Percentiles rank a stretch among this genome's conserved stretches.
Conservation (phyloP, 2,329 filamentous ascomycete genomes). For the Furcasterigmium sp. region DNA sequence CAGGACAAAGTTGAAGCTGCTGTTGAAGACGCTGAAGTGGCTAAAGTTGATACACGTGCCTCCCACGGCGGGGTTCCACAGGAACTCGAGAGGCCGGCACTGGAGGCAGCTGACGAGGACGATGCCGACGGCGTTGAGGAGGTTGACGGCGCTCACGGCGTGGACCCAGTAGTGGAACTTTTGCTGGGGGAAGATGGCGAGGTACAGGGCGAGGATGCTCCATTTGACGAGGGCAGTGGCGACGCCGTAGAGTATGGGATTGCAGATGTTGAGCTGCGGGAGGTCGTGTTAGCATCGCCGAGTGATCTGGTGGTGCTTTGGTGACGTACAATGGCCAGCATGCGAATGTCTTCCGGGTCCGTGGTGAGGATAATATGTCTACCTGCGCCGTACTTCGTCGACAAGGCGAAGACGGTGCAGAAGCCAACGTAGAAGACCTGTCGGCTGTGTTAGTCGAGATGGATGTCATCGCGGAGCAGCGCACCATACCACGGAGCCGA, state of each 20-base stretch:
- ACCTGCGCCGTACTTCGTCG: constrained; percentile 6
- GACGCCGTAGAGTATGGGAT: constrained; percentile 5
- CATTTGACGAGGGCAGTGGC: constrained; percentile 5
- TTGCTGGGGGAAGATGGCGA: constrained; percentile 4
- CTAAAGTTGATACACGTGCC: constrained; percentile 6
- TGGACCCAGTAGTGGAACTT: constrained; percentile 6
- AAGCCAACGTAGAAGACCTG: constrained; percentile 6
- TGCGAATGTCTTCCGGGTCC: constrained; percentile 6
- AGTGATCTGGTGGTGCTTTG: neutral
- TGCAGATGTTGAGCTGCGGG: constrained; percentile 5
- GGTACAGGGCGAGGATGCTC: constrained; percentile 6
- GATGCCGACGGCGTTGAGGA: constrained; percentile 4
- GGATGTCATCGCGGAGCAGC: neutral
- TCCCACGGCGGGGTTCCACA: neutral
- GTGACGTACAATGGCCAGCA: constrained; percentile 6
- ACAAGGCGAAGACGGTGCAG: constrained; percentile 6
- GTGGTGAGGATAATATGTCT: constrained; percentile 7
- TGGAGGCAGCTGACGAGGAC: constrained; percentile 6
- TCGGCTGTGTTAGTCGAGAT: neutral
- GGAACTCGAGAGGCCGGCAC: constrained; percentile 3
- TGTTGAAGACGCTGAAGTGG: constrained; percentile 7
- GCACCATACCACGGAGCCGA: constrained; percentile 7
- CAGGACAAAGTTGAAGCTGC: constrained; percentile 5
- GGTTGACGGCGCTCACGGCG: constrained; percentile 3
- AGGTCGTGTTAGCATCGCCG: neutral